These are phyloP conservation scores for Chytriomyces hyalinus DNA, from an alignment of 192 early-diverging fungal species.

Conservation along the genomic window DNA sequence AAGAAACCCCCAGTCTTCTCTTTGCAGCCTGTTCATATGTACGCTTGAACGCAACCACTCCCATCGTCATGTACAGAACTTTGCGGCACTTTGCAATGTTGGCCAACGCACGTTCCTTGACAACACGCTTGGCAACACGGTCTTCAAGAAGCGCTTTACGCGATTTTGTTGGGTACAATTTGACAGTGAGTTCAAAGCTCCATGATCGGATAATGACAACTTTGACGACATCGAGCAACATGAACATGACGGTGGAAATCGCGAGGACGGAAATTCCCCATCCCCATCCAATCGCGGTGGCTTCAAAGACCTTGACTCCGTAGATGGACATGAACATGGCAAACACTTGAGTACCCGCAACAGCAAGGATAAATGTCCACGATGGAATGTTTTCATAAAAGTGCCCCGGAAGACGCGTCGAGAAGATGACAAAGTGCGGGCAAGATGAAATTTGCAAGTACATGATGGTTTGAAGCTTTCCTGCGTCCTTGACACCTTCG, in stretches of 20 bases:
- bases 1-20: not conserved
- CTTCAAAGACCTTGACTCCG: slow-evolving; percentile 51
- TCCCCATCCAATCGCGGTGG: slow-evolving; percentile 59
- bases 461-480: slow-evolving; percentile 84
- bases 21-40: not conserved
- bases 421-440: slow-evolving; percentile 97
- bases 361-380: slow-evolving; percentile 76
- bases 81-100: slow-evolving; percentile 47
- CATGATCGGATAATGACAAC: slow-evolving; percentile 80
- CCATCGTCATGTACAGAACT: slow-evolving; percentile 29
- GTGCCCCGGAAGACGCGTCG: slow-evolving; percentile 84
- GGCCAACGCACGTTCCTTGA: slow-evolving; percentile 31
- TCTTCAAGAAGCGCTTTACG: slow-evolving; percentile 65
- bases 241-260: slow-evolving; percentile 81
- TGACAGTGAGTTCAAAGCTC: slow-evolving; percentile 90
- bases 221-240: slow-evolving; percentile 90
- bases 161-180: slow-evolving; percentile 73
- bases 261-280: slow-evolving; percentile 74
- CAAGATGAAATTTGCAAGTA: slow-evolving; percentile 93
- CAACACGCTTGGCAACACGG: slow-evolving; percentile 9
- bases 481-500: slow-evolving; percentile 32
- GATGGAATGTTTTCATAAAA: slow-evolving; percentile 89
- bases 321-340: slow-evolving; percentile 90
- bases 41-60: slow-evolving; percentile 32
- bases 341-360: slow-evolving; percentile 89